These are phyloP conservation scores for Paraleonurus japonicus DNA, from an alignment of 257 asterid species.

Conservation along the genomic window DNA sequence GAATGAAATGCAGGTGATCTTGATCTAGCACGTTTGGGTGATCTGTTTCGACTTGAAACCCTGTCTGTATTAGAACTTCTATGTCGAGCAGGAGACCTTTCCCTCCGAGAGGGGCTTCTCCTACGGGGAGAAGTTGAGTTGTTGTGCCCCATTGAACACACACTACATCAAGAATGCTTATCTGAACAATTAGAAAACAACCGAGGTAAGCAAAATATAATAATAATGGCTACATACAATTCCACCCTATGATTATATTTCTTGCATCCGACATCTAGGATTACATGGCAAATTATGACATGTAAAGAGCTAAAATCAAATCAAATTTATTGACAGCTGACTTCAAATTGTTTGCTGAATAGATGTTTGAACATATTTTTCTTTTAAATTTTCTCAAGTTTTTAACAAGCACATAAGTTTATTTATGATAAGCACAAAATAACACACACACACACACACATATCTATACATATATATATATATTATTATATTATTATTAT, in stretches of 20 bases:
- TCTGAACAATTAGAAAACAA: constrained; percentile 4
- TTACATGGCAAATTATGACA: no score
- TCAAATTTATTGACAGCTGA: neutral
- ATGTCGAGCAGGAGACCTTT: constrained; percentile 56
- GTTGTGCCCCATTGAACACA: constrained; percentile 52
- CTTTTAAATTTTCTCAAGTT: neutral
- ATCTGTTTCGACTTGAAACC: constrained; percentile 33
- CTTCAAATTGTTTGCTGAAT: neutral
- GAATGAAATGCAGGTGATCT: constrained; percentile 38
- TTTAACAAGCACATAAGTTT: neutral
- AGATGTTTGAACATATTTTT: neutral
- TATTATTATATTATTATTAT: no score
- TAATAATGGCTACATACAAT: neutral
- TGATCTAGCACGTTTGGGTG: constrained; percentile 40
- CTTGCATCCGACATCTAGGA: neutral
- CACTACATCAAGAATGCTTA: constrained; percentile 20
- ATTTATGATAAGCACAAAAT: neutral
- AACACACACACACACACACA: no score
- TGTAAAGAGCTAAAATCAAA: neutral
- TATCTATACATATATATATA: no score
- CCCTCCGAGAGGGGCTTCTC: constrained; percentile 56
- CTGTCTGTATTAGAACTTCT: constrained; percentile 46
- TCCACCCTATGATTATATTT: neutral
- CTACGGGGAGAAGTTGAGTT: constrained; percentile 61
- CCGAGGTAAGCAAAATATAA: neutral